Evolutionary conservation across 192 early-diverging fungal genomes (phyloP), one percentile per base, ranked within the genome.

Genomic region (Cladochytrium replicatum): DNA sequence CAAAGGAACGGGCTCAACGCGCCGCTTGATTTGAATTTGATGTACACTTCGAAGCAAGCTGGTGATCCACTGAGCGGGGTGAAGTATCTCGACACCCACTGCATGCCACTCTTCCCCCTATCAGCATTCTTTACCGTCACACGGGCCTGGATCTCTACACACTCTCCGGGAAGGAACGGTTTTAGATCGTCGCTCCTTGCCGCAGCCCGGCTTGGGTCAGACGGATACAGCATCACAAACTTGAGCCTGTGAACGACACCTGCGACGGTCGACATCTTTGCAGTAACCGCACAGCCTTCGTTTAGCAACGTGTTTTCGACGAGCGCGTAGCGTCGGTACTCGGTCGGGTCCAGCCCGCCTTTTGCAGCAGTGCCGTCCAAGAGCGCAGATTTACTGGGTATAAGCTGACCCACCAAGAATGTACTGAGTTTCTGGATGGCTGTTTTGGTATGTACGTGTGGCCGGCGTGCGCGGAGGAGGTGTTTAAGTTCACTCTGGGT

Each of bases 311-410:
- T n/a, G n/a, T n/a, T n/a, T 15, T 47, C 60, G 8, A 38, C 40
- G n/a, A 60, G 26, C n/a, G 58, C 43, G 30, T 60, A 60, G 22
- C 58, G 58, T 21, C 50, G 11, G 11, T 56, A 62, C 38, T 58
- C 56, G 44, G 43, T 19, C 5, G 34, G 4, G 6, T 53, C 50
- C 17, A 53, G 49, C 8, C 22, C 5, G 34, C 13, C 17, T 13
- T 37, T 37, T 13, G 13, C 17, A 13, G 13, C 17, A 13, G 17
- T 13, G 34, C 13, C 17, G 13, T 13, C 13, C 11, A 11, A 13
- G 11, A 37, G 11, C 17, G 34, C 13, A 13, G 13, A 13, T 13
- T 13, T 4, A 17, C 30, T 48, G 26, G 43, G 9, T 9, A 19
- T 39, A 6, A 48, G n/a, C 9, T 19, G 37, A 32, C 47, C 47